Percentiles rank a stretch among this genome's conserved stretches.
phyloP scores from a whole-genome alignment of 495 filamentous ascomycete species.

The Podospora pseudoanserina region DNA sequence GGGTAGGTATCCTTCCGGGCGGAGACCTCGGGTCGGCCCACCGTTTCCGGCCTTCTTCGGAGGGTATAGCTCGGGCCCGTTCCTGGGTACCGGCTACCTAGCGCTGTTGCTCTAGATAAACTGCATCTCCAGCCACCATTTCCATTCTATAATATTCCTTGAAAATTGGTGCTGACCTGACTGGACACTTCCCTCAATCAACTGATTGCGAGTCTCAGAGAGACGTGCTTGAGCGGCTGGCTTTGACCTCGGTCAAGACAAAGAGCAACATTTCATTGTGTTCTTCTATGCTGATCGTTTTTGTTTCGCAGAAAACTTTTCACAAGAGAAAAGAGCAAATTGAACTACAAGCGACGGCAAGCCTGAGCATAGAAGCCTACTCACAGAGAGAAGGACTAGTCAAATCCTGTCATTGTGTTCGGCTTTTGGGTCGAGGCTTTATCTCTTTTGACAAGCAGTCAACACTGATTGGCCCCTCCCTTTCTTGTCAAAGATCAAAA shows the following conservation, averaged over 20 bases:
- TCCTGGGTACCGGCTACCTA: not conserved
- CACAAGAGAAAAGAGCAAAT: not conserved
- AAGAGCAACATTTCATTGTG: not conserved
- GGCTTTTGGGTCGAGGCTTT: not conserved
- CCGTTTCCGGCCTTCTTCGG: conserved; percentile 14
- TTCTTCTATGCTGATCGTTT: not conserved
- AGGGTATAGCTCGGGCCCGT: conserved; percentile 8
- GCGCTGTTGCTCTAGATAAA: not conserved
- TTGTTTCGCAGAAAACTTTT: not conserved
- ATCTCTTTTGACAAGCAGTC: not conserved
- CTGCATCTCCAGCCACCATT: not conserved
- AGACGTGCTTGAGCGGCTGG: not conserved
- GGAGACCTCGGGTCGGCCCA: conserved; percentile 2
- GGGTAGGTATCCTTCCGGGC: conserved; percentile 6
- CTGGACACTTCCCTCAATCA: not conserved
- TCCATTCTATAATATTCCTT: not conserved
- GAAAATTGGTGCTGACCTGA: too few species aligned
- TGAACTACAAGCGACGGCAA: not conserved
- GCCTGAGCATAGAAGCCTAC: not conserved
- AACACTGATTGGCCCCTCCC: not conserved
- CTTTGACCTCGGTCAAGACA: not conserved
- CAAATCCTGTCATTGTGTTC: too few species aligned
- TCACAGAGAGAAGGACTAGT: not conserved
- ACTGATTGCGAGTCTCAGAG: not conserved
- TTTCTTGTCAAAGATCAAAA: not conserved